Base-by-base conservation (phyloP, 2,329 filamentous ascomycete species). In the Alternaria alternata region DNA sequence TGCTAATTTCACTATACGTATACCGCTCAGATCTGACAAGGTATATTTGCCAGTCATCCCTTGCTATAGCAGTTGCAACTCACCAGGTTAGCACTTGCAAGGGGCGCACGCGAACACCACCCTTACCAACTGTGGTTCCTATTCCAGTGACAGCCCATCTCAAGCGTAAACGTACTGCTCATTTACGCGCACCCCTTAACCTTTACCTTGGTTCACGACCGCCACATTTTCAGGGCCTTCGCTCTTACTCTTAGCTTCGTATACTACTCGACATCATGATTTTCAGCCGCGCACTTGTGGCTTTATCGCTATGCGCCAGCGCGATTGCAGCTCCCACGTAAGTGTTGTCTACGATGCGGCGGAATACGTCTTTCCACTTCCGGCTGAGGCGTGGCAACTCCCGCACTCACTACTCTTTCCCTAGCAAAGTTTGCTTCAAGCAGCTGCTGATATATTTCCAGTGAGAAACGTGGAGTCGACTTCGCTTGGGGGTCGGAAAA, bases 401-500 rank as follows among this genome's bases (percentile, higher is more conserved):
- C 49, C 44, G 28, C 47, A 16, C 42, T 24, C 20, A 20, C 12
- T 38, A 42, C 34, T 30, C 47, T 24, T 52, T 56, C 43, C 26
- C 18, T 11, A 39, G 11, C n/a, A 59, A 56, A 26, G 16, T 2
- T 11, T 16, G 5, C 14, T 6, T 28, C 4, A 30, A 24, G 20
- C n/a, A 26, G 24, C 18, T 34, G 53, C 69, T 74, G 38, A 75
- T 55, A 26, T 5, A n/a, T 11, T 6, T 16, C 14, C 41, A 76
- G 73, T 16, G 64, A 74, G 36, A 75, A 72, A 66, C 72, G 80
- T 39, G 65, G 67, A 14, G 79, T 79, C 4, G 73, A 68, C 44
- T 86, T 86, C 72, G 69, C 75, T 20, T 87, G 83, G 80, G 82
- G 82, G n/a, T 69, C 71, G 12, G 78, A 81, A 34, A 83, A 81